Percentiles rank a stretch among this genome's conserved stretches.
Evolutionary conservation across 495 filamentous ascomycete species (phyloP).

Genomic region (Xylaria venustula): DNA sequence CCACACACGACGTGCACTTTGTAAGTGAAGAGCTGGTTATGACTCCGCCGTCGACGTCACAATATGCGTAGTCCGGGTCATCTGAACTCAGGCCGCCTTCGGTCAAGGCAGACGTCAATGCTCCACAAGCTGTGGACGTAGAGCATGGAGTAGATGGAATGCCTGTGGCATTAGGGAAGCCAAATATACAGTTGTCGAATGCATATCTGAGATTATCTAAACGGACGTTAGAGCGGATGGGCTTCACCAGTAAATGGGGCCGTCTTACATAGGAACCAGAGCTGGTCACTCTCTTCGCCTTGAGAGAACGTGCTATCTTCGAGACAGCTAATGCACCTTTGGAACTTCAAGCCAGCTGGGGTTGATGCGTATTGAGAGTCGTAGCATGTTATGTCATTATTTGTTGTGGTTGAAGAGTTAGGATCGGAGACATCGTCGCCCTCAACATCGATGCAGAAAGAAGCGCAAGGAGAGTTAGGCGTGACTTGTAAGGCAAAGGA

Average conservation of each 20-base stretch:
- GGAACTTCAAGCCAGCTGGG: constrained; percentile 41
- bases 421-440: constrained; percentile 42
- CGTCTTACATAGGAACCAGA: constrained; percentile 52
- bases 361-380: constrained; percentile 37
- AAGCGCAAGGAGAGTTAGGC: constrained; percentile 51
- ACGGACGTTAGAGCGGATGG: constrained; percentile 18
- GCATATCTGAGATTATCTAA: constrained; percentile 48
- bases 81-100: constrained; percentile 32
- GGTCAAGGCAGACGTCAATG: constrained; percentile 29
- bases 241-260: neutral
- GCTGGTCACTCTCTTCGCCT: constrained; percentile 45
- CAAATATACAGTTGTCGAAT: constrained; percentile 45
- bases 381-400: constrained; percentile 46
- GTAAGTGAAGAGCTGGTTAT: constrained; percentile 25
- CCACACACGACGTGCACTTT: constrained; percentile 40
- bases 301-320: constrained; percentile 47
- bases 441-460: constrained; percentile 41
- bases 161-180: constrained; percentile 41
- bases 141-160: constrained; percentile 40
- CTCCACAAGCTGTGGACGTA: constrained; percentile 41
- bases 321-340: constrained; percentile 50
- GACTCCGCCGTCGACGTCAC: constrained; percentile 29
- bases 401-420: constrained; percentile 41
- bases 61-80: constrained; percentile 39
- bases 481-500: constrained; percentile 45